These are phyloP conservation scores for Coriaria nepalensis DNA, from an alignment of 306 rosid genomes.

Conservation along the genomic window DNA sequence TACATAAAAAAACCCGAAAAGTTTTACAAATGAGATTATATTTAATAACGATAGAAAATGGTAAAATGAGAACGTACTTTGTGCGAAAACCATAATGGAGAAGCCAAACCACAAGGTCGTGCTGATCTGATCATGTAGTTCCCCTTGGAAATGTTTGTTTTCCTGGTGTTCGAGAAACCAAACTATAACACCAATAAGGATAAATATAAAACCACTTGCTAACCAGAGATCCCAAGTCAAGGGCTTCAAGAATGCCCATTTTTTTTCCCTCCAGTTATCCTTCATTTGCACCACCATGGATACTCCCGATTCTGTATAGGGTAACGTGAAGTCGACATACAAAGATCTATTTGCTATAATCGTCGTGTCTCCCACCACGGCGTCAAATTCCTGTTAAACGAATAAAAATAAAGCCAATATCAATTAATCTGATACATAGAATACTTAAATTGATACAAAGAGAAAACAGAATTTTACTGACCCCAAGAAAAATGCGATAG, in stretches of 20 bases:
- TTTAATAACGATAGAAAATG: neutral
- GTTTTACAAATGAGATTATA: no score
- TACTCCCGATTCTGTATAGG: constrained; percentile 49
- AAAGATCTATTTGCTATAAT: constrained; percentile 35
- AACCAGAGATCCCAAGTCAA: constrained; percentile 39
- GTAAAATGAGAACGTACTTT: constrained; percentile 22
- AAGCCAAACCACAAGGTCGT: constrained; percentile 61
- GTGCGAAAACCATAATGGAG: constrained; percentile 46
- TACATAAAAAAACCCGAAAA: neutral
- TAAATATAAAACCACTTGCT: constrained; percentile 23
- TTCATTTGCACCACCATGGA: constrained; percentile 45
- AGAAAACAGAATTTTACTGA: neutral
- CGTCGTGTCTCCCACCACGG: constrained; percentile 20
- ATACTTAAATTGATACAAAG: neutral
- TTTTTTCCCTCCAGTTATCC: constrained; percentile 18
- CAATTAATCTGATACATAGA: neutral
- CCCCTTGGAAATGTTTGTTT: constrained; percentile 45
- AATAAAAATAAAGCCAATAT: neutral
- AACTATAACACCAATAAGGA: constrained; percentile 45
- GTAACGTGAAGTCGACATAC: constrained; percentile 44
- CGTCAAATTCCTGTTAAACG: constrained; percentile 38
- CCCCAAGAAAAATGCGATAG: constrained; percentile 33
- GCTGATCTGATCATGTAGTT: constrained; percentile 36
- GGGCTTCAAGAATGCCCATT: constrained; percentile 62
- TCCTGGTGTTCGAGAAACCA: constrained; percentile 48